Conservation (phyloP, 139 green algal species). For the Chlorella ohadii region DNA sequence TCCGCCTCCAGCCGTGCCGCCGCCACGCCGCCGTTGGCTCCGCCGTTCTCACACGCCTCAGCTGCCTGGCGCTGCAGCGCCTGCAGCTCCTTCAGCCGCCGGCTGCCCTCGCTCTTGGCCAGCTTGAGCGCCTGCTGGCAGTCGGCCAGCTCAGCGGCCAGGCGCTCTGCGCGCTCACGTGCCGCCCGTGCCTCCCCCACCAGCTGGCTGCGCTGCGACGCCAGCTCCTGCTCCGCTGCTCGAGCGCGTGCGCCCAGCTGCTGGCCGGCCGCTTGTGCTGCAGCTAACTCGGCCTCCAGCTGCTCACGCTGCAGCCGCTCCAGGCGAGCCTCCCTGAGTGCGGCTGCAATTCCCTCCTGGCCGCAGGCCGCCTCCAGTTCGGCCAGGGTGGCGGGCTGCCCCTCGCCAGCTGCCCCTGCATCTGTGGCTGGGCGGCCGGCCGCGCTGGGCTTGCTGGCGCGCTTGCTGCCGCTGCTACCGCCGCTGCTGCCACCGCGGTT, state of each 20-base stretch:
- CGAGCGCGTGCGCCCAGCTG: background rate
- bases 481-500: background rate
- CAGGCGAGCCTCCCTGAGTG: constrained; percentile 58
- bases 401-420: background rate
- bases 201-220: constrained; percentile 20
- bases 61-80: constrained; percentile 36
- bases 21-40: constrained; percentile 10
- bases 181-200: background rate
- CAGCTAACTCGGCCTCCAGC: constrained; percentile 36
- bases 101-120: constrained; percentile 49
- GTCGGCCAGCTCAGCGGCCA: constrained; percentile 46
- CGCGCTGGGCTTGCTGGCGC: background rate
- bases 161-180: constrained; percentile 13
- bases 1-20: constrained; percentile 43
- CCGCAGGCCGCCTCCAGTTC: background rate
- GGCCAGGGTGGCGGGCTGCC: background rate
- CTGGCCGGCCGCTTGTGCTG: constrained; percentile 7
- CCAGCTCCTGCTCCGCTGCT: constrained; percentile 33
- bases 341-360: constrained; percentile 51
- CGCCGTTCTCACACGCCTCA: background rate
- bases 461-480: background rate
- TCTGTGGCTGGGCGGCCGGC: too few relatives aligned
- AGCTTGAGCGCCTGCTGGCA: constrained; percentile 49
- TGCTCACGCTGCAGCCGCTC: constrained; percentile 58
- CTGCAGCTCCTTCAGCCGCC: constrained; percentile 57